Base-by-base conservation (phyloP, 1,139 yeast genomes). In the Schizosaccharomyces versatilis region DNA sequence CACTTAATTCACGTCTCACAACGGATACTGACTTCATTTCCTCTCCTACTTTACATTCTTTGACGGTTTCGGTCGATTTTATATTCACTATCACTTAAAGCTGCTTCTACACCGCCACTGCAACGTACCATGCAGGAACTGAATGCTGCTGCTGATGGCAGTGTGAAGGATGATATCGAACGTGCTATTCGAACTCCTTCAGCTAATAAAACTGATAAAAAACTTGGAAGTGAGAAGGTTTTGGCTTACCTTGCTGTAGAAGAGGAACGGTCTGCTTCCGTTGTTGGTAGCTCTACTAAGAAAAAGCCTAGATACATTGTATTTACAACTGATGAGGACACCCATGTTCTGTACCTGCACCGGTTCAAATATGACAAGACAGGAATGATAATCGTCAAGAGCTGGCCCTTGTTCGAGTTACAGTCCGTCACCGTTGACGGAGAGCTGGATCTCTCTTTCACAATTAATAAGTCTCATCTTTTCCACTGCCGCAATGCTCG, bases 241-340 rank as follows among this genome's bases (percentile, higher is more conserved):
- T 17, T 44, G 5, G 19, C 49, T 14, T 44, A 44, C 38, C 49
- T 44, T 44, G 36, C 36, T 8, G 49, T 44, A n/a, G 49, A 44
- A 14, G 49, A 44, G 32, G 49, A 44, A 24, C 36, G 49, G 2
- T 32, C 38, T 8, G 49, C 32, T 9, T 19, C 12, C 19, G 49
- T 44, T 12, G 49, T 44, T 44, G 49, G 49, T 1, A 19, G 38
- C 12, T 24, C 32, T 3, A 24, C 32, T 24, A 44, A 24, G 32
- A 44, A 19, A 36, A 44, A 44, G 38, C 49, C 49, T 32, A 32
- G 49, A 19, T 44, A 44, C 32, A 44, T 44, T 44, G 49, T 32
- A 9, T 32, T 44, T 9, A 17, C 49, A 5, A 19, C 14, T 19
- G 49, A 44, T 24, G 49, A 44, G 14, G 12, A 24, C 8, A 44